phyloP scores from a whole-genome alignment of 2,329 filamentous ascomycete genomes.

The Phaeomoniella chlamydospora region DNA sequence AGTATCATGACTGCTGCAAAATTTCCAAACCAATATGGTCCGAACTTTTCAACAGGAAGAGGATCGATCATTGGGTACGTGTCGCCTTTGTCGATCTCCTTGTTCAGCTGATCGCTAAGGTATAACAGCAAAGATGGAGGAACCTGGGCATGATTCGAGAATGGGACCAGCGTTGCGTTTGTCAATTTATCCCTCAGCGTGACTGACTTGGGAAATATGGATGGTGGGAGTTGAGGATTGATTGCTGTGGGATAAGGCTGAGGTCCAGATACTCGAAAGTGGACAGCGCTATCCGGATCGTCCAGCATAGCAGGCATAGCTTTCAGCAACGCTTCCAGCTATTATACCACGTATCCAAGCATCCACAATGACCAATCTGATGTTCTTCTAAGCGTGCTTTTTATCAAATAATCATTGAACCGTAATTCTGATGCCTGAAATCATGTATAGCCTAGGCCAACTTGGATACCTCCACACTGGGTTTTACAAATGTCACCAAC shows the following conservation, averaged over 20 bases:
- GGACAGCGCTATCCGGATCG: conserved; percentile 56
- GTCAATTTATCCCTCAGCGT: conserved; percentile 74
- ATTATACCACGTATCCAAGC: no score
- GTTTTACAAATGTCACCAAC: no score
- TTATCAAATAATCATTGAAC: no score
- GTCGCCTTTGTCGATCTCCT: conserved; percentile 82
- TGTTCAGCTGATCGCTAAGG: conserved; percentile 70
- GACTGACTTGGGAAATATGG: conserved; percentile 61
- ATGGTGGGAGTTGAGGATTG: conserved; percentile 49
- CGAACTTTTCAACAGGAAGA: conserved; percentile 61
- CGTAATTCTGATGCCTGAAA: no score
- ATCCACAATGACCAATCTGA: no score
- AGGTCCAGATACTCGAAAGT: conserved; percentile 54
- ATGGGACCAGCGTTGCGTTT: conserved; percentile 69
- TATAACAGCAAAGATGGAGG: conserved; percentile 61
- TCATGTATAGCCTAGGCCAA: no score
- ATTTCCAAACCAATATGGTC: conserved; percentile 79
- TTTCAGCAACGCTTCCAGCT: no score
- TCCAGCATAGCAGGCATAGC: conserved; percentile 75
- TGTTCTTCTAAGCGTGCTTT: no score
- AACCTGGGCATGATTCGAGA: conserved; percentile 63
- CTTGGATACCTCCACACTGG: no score
- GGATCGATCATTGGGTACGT: conserved; percentile 79
- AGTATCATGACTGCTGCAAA: conserved; percentile 81
- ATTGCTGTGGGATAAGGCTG: conserved; percentile 49